Percentiles rank a stretch among this genome's conserved stretches.
Evolutionary conservation across 352 stramenopile genomes (phyloP).

Genomic region (Blastocystis sp.): DNA sequence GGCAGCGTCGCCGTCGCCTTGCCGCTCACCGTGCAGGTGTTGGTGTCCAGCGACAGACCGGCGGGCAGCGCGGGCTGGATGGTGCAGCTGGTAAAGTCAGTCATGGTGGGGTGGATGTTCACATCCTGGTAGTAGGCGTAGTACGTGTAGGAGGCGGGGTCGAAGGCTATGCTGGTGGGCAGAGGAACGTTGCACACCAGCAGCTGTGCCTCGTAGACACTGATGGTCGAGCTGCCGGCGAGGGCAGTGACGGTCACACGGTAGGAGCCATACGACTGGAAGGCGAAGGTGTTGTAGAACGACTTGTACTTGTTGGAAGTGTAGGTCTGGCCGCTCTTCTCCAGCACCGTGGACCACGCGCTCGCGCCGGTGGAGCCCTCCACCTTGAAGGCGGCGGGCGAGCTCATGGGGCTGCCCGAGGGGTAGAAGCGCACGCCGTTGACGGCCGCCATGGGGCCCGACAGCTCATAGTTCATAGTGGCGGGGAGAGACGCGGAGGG

Average conservation of each 20-base stretch:
- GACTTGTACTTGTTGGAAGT: not conserved
- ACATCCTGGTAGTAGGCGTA: conserved; percentile 16
- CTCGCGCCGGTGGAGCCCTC: not conserved
- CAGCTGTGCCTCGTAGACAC: conserved; percentile 35
- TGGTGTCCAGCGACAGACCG: not conserved
- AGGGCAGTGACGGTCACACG: not conserved
- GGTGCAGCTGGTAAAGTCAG: not conserved
- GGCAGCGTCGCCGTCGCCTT: not conserved
- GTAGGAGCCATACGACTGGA: not conserved
- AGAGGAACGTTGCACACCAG: conserved; percentile 24
- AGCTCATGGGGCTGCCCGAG: not conserved
- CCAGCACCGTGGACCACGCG: conserved; percentile 1
- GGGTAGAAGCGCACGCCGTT: conserved; percentile 44
- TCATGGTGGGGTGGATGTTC: not conserved
- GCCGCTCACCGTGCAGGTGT: not conserved
- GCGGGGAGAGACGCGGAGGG: not conserved
- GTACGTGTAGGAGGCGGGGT: not conserved
- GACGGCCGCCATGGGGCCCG: not conserved
- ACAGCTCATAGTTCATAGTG: not conserved
- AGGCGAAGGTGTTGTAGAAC: not conserved
- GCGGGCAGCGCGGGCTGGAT: not conserved
- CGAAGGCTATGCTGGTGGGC: not conserved
- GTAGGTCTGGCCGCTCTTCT: not conserved
- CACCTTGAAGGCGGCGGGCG: not conserved
- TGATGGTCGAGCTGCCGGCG: not conserved